Conservation (phyloP, 306 rosid species). For the Cucumis cinereus region DNA sequence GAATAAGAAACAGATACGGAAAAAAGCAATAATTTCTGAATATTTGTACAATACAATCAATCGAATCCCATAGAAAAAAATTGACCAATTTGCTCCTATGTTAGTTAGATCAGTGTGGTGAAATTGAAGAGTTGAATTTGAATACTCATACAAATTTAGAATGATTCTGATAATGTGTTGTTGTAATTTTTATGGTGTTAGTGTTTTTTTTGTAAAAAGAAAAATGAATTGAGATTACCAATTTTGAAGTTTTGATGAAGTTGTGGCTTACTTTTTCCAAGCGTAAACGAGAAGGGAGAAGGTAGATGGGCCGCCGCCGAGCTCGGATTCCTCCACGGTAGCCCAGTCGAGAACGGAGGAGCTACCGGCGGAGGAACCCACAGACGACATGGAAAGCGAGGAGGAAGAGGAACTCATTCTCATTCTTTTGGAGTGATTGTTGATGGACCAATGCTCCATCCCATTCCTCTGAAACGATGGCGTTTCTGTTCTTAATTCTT, state of each 20-base stretch:
- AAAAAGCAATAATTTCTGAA: neutral
- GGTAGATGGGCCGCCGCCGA: constrained; percentile 43
- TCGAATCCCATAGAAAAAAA: neutral
- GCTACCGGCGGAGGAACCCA: constrained; percentile 60
- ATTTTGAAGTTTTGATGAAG: neutral
- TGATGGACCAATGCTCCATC: constrained; percentile 28
- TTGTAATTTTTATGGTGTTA: neutral
- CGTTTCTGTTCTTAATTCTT: neutral
- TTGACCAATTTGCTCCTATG: neutral
- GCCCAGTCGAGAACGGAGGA: constrained; percentile 90
- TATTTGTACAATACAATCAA: neutral
- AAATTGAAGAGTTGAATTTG: neutral
- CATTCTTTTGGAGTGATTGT: constrained; percentile 41
- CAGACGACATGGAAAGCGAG: constrained; percentile 63
- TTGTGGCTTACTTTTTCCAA: constrained; percentile 35
- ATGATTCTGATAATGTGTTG: neutral
- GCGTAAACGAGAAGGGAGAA: constrained; percentile 82
- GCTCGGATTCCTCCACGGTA: constrained; percentile 64
- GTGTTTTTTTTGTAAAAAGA: too few species aligned
- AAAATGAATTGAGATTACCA: neutral
- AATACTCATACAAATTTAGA: neutral
- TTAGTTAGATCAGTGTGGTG: neutral
- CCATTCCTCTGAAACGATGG: constrained; percentile 11
- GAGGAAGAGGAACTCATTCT: constrained; percentile 64
- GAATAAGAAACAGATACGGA: neutral